phyloP scores from a whole-genome alignment of 441 rosid species.

The Brassica hybrid region DNA sequence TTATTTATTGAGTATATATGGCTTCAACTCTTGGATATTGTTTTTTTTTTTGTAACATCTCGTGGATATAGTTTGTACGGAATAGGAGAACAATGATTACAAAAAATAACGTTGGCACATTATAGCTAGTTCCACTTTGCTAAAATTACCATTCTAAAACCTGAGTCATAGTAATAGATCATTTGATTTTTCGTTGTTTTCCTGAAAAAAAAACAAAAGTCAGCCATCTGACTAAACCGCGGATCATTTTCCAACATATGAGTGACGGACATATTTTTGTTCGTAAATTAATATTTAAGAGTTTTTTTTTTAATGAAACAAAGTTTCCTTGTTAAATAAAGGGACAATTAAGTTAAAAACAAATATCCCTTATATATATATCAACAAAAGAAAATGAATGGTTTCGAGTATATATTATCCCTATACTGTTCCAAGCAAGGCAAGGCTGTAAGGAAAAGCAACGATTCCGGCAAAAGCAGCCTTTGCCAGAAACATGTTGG shows the following conservation, averaged over 20 bases:
- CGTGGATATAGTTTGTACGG: constrained; percentile 1
- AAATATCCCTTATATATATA: not conserved
- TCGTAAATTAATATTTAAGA: too few relatives aligned
- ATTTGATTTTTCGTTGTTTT: not conserved
- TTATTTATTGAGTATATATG: not conserved
- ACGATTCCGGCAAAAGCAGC: constrained; percentile 36
- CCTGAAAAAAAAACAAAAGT: too few relatives aligned
- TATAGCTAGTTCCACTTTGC: not conserved
- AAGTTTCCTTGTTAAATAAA: not conserved
- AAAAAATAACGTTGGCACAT: not conserved
- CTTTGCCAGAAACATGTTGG: constrained; percentile 38
- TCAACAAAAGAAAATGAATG: not conserved
- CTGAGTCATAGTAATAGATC: not conserved
- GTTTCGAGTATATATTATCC: not conserved
- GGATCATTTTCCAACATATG: too few relatives aligned
- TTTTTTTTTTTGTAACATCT: not conserved
- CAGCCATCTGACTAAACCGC: too few relatives aligned
- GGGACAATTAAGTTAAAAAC: not conserved
- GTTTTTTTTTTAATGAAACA: not conserved
- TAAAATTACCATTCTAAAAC: not conserved
- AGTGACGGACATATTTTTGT: too few relatives aligned
- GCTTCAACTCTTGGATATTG: not conserved
- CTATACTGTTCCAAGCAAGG: constrained; percentile 22
- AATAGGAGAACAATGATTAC: not conserved
- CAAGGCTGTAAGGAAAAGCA: constrained; percentile 44